Conservation (phyloP, 2,329 filamentous ascomycete species). For the Ophiostoma populinum region DNA sequence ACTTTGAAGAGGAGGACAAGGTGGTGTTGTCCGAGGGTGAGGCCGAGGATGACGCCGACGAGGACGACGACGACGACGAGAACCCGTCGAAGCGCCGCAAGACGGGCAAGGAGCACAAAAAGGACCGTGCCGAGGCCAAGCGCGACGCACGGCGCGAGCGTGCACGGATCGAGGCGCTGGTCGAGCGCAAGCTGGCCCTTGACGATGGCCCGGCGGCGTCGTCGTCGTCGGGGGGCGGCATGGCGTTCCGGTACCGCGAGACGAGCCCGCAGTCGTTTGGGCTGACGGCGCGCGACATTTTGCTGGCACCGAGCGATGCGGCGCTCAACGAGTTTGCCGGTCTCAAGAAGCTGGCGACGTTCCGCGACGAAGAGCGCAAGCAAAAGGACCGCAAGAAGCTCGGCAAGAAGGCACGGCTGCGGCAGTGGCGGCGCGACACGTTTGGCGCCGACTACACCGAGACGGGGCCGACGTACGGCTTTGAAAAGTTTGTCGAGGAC, state of each 20-base stretch:
- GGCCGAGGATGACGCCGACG: constrained; percentile 20
- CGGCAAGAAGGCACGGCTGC: constrained; percentile 78
- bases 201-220: no score
- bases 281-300: constrained; percentile 75
- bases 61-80: constrained; percentile 16
- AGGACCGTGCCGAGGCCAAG: constrained; percentile 40
- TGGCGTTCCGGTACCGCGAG: constrained; percentile 74
- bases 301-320: constrained; percentile 69
- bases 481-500: constrained; percentile 21
- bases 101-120: constrained; percentile 41
- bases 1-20: constrained; percentile 54
- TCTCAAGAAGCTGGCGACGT: constrained; percentile 85
- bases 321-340: constrained; percentile 82
- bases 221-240: no score
- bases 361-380: constrained; percentile 81
- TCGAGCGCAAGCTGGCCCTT: constrained; percentile 66
- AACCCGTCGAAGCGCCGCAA: constrained; percentile 38
- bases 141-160: constrained; percentile 66
- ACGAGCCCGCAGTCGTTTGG: constrained; percentile 83
- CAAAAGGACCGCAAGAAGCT: constrained; percentile 71
- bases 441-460: constrained; percentile 42
- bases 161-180: constrained; percentile 66
- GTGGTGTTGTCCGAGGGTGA: constrained; percentile 32
- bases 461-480: constrained; percentile 40
- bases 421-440: constrained; percentile 62